Conservation (phyloP, 1,284 basidiomycete species). For the Ceratorhiza oryzae-sativae region DNA sequence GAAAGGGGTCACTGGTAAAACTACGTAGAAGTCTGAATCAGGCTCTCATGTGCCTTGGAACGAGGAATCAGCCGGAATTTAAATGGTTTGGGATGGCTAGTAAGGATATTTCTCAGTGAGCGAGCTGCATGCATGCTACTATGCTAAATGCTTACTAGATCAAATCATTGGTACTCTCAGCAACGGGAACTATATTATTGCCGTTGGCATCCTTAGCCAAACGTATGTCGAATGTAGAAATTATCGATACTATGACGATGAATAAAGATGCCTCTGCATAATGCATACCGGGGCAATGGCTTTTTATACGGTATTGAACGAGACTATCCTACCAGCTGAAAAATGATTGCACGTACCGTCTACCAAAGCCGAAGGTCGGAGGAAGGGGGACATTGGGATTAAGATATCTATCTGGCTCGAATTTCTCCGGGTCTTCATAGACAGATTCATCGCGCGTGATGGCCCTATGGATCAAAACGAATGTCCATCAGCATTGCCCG, state of each 20-base stretch:
- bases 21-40: too few relatives aligned
- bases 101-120: neutral
- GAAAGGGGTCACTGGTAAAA: too few relatives aligned
- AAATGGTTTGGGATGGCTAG: constrained; percentile 22
- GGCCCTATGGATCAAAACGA: constrained; percentile 9
- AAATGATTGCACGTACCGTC: neutral
- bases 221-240: constrained; percentile 47
- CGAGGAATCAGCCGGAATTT: constrained; percentile 3
- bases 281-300: constrained; percentile 38
- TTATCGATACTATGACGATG: constrained; percentile 17
- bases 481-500: too few relatives aligned
- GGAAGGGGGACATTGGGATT: neutral
- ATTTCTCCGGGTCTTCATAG: constrained; percentile 3
- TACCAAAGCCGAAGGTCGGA: constrained; percentile 10
- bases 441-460: constrained; percentile 1
- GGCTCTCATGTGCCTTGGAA: too few relatives aligned
- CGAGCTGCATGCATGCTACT: too few relatives aligned
- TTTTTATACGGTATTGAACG: neutral
- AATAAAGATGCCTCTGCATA: constrained; percentile 35
- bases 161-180: neutral
- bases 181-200: constrained; percentile 20
- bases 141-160: neutral
- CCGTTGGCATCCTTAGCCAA: constrained; percentile 42
- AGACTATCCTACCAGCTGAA: too few relatives aligned
- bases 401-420: constrained; percentile 21